Percentiles rank a stretch among this genome's conserved stretches.
Conservation (phyloP, 176 grass and related monocot species). For the Musa troglodytarum region DNA sequence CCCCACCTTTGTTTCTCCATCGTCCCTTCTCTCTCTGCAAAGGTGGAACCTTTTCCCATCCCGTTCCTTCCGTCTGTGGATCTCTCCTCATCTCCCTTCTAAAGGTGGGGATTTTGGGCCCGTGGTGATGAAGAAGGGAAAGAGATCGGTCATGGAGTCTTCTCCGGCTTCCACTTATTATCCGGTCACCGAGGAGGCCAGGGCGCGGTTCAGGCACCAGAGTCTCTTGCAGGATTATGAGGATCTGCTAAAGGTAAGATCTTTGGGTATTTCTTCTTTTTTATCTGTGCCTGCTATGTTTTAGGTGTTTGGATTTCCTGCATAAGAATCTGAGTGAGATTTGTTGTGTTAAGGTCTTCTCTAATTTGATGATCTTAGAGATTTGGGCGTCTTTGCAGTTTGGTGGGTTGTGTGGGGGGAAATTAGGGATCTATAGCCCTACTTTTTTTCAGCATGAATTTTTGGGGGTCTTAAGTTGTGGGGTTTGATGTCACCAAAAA, state of each 20-base stretch:
- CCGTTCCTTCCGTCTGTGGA: conserved; percentile 11
- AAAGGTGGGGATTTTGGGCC: conserved; percentile 10
- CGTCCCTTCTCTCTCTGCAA: background rate
- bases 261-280: background rate
- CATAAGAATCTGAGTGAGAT: background rate
- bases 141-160: conserved; percentile 9
- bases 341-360: background rate
- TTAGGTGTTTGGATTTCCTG: background rate
- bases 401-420: background rate
- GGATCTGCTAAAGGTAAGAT: conserved; percentile 48
- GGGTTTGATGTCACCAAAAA: background rate
- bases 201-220: conserved; percentile 33
- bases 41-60: conserved; percentile 16
- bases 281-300: background rate
- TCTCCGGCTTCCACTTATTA: conserved; percentile 3
- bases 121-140: conserved; percentile 25
- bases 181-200: conserved; percentile 9
- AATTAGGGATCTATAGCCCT: background rate
- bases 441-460: background rate
- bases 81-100: conserved; percentile 8
- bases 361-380: background rate
- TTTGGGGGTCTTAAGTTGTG: background rate
- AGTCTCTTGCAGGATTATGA: conserved; percentile 53
- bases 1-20: conserved; percentile 4
- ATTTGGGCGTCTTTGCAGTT: background rate